phyloP scores from a whole-genome alignment of 495 filamentous ascomycete genomes.

The Talaromyces nanjingensis region DNA sequence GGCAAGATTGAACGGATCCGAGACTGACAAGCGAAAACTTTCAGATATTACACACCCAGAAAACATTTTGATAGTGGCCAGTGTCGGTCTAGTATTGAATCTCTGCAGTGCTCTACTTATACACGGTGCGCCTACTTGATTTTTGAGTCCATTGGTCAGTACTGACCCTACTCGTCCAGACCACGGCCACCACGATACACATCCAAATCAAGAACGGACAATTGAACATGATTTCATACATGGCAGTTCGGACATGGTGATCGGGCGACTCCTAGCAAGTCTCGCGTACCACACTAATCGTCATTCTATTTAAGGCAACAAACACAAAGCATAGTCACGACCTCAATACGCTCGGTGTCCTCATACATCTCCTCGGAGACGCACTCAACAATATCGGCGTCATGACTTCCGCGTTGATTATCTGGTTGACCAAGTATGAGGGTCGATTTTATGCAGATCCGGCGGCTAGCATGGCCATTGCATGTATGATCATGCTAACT shows the following conservation, averaged over 20 bases:
- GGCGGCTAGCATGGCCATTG: constrained; percentile 36
- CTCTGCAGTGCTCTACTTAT: constrained; percentile 65
- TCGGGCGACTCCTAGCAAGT: background rate
- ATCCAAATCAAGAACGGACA: background rate
- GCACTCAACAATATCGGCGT: constrained; percentile 44
- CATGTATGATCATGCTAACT: constrained; percentile 33
- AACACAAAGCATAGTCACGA: background rate
- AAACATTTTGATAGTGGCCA: constrained; percentile 73
- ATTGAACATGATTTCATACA: background rate
- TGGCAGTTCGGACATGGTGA: background rate
- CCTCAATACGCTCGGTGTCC: constrained; percentile 20
- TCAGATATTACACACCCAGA: constrained; percentile 45
- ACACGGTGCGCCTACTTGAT: background rate
- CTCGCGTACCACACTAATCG: background rate
- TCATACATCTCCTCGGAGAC: constrained; percentile 42
- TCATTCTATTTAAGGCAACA: background rate
- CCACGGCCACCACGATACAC: background rate
- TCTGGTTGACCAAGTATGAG: constrained; percentile 33
- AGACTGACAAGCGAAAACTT: background rate
- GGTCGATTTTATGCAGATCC: constrained; percentile 42
- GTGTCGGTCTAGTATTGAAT: constrained; percentile 69
- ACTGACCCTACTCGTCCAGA: background rate
- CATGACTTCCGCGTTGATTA: constrained; percentile 34
- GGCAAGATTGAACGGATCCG: background rate
- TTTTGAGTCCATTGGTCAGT: background rate